Base-by-base conservation (phyloP, 495 filamentous ascomycete species). In the Clavariopsis aquatica region DNA sequence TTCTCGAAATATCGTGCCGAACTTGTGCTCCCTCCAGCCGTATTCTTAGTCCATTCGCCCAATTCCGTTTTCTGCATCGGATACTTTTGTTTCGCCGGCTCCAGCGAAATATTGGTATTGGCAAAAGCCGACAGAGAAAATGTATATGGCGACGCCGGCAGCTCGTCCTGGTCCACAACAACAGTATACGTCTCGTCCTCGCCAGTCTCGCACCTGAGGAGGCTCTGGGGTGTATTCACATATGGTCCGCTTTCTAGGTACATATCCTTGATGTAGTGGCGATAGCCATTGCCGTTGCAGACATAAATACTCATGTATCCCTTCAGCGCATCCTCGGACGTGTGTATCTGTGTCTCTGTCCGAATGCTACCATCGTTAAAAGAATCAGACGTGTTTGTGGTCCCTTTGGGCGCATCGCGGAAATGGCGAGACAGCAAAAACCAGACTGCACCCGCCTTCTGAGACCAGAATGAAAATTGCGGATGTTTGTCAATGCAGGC, bases 211-310 rank as follows among this genome's bases (percentile, higher is more conserved):
- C 95, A 81, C 58, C 87, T 85, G 29, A 94, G 86, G 15, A 98
- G 84, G 12, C 89, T 95, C 72, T 98, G 96, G 13, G 93, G 92
- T 1, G 92, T 93, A 73, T 96, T 93, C 36, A 98, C 92, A 66
- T 89, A 96, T n/a, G 89, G 87, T 1, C 89, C 87, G 45, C 86
- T 82, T 67, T 88, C 78, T 4, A 89, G 73, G 20, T 84, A 80
- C 10, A 81, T 82, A 55, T 93, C 89, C 55, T 81, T 84, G 13
- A 92, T 75, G 31, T 89, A 87, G 1, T 97, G 85, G 45, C 87
- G 81, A 26, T 86, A 79, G n/a, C 91, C 91, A n/a, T 82, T 76
- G 41, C 83, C 83, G 26, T 85, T 81, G 69, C 91, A 98, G 0
- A 91, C 82, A 66, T 90, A 91, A 36, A 98, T 81, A 59, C 89